Evolutionary conservation across 768 basidiomycete genomes (phyloP).

Genomic region (Psilocybe subaeruginosa): DNA sequence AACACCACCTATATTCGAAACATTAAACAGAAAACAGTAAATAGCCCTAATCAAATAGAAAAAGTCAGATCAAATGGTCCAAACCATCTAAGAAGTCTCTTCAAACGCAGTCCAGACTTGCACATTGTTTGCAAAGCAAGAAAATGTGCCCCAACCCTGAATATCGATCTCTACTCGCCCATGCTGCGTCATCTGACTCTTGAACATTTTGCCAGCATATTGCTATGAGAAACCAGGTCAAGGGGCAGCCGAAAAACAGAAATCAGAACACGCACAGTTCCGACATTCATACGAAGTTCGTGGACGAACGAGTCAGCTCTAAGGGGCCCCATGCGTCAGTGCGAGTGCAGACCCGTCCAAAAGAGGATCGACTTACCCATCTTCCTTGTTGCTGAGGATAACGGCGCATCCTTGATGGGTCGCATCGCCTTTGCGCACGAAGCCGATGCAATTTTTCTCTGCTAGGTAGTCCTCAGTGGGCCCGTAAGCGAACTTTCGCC

Average conservation of each 20-base stretch:
- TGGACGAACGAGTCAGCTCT: slow-evolving; percentile 39
- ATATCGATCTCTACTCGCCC: slow-evolving; percentile 47
- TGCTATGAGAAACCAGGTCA: slow-evolving; percentile 24
- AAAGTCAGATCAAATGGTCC: too few relatives aligned
- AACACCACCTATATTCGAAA: too few relatives aligned
- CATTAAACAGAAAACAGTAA: too few relatives aligned
- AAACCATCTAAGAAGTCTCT: background rate
- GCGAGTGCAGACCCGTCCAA: background rate
- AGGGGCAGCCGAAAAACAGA: slow-evolving; percentile 2
- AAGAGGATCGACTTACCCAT: slow-evolving; percentile 29
- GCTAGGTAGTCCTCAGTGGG: slow-evolving; percentile 60
- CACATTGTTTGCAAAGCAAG: slow-evolving; percentile 55
- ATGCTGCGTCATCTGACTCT: slow-evolving; percentile 49
- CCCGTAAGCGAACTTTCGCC: slow-evolving; percentile 73
- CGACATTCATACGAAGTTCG: slow-evolving; percentile 69
- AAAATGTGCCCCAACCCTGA: slow-evolving; percentile 70
- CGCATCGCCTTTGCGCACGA: slow-evolving; percentile 66
- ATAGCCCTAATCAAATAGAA: too few relatives aligned
- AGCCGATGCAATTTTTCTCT: slow-evolving; percentile 65
- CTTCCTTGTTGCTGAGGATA: slow-evolving; percentile 64
- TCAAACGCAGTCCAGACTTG: slow-evolving; percentile 58
- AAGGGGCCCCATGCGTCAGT: background rate
- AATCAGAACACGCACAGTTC: slow-evolving; percentile 45
- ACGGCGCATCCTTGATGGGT: slow-evolving; percentile 68
- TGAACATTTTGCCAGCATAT: slow-evolving; percentile 43